A percentile compares a stretch with the other conserved stretches of the same genome.
phyloP scores from a whole-genome alignment of 805 yeast species.

The Peterozyma toletana region DNA sequence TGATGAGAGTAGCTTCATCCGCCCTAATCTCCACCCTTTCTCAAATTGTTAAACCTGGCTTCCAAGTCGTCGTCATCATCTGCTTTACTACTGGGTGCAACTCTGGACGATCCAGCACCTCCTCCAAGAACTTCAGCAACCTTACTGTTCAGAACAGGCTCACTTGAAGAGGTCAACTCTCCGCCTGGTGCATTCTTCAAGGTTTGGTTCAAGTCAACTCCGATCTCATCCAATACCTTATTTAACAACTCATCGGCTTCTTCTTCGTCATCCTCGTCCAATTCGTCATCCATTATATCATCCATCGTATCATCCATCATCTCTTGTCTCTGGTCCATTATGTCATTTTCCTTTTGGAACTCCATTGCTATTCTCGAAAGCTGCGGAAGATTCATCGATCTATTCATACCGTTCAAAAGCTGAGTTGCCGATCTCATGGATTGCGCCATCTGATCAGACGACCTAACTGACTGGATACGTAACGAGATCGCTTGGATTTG shows the following conservation, averaged over 20 bases:
- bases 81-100: constrained; percentile 13
- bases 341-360: constrained; percentile 86
- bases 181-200: constrained; percentile 35
- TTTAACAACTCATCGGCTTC: constrained; percentile 88
- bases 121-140: constrained; percentile 53
- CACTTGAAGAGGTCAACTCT: constrained; percentile 8
- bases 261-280: constrained; percentile 71
- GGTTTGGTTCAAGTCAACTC: constrained; percentile 64
- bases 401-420: constrained; percentile 79
- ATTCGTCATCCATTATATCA: constrained; percentile 90
- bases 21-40: constrained; percentile 29
- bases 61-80: constrained; percentile 77
- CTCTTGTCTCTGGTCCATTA: constrained; percentile 98
- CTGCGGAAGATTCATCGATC: constrained; percentile 85
- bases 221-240: constrained; percentile 92
- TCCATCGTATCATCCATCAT: constrained; percentile 98
- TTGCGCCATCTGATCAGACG: constrained; percentile 91
- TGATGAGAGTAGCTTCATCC: background rate
- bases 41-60: constrained; percentile 79
- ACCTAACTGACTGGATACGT: constrained; percentile 85
- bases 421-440: constrained; percentile 93
- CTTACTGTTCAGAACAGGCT: constrained; percentile 16
- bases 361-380: constrained; percentile 88
- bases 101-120: constrained; percentile 20
- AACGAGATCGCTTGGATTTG: constrained; percentile 92